These are phyloP conservation scores for Danielia reshetovae DNA, from an alignment of 805 yeast species.

Conservation along the genomic window DNA sequence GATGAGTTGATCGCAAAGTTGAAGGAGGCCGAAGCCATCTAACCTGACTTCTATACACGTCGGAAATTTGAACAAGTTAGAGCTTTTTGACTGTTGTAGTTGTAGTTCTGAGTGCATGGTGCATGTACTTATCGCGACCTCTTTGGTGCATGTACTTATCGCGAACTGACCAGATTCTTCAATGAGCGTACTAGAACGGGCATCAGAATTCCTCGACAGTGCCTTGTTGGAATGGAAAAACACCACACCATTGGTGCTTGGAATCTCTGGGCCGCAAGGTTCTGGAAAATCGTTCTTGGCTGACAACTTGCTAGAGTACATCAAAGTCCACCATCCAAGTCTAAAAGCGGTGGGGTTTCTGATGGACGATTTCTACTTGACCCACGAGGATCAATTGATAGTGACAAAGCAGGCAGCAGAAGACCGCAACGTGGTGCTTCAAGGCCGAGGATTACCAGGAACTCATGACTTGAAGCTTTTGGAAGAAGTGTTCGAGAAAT, in stretches of 20 bases:
- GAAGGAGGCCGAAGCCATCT: constrained; percentile 71
- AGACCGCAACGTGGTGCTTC: constrained; percentile 48
- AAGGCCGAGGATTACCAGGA: constrained; percentile 89
- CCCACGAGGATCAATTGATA: constrained; percentile 53
- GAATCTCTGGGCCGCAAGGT: constrained; percentile 73
- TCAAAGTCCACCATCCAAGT: constrained; percentile 32
- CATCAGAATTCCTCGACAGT: no score
- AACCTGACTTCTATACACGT: constrained; percentile 22
- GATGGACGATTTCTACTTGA: constrained; percentile 82
- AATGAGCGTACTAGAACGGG: no score
- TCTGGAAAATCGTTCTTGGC: constrained; percentile 69
- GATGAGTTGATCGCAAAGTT: constrained; percentile 79
- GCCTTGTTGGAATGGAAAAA: no score
- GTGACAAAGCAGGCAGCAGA: constrained; percentile 31
- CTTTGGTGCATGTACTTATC: no score
- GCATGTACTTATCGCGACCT: no score
- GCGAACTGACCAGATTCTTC: no score
- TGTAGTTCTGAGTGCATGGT: constrained; percentile 12
- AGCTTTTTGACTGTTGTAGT: constrained; percentile 30
- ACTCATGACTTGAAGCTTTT: constrained; percentile 72
- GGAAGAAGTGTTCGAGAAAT: constrained; percentile 28
- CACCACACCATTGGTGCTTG: no score
- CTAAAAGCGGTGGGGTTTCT: constrained; percentile 51
- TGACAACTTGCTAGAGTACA: constrained; percentile 28
- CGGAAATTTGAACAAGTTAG: constrained; percentile 28